Evolutionary conservation across 768 basidiomycete species (phyloP).

Genomic region (Coprinopsis strossmayeri): DNA sequence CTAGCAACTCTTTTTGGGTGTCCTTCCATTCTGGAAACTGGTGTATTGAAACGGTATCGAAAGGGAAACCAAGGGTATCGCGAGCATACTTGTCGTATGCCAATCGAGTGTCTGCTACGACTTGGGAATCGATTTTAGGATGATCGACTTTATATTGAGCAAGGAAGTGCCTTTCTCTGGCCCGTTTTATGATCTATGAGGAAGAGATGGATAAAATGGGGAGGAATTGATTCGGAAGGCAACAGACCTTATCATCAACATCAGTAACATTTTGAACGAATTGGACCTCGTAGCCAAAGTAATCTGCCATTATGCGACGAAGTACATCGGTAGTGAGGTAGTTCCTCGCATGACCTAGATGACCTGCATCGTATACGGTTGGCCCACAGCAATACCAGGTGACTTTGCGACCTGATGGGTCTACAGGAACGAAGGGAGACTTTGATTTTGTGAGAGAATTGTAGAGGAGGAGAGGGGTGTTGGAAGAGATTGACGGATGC

Average conservation of each 20-base stretch:
- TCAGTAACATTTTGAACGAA: constrained; percentile 99
- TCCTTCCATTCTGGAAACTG: constrained; percentile 4
- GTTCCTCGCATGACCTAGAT: constrained; percentile 98
- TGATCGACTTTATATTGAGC: constrained; percentile 37
- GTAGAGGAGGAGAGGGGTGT: constrained; percentile 39
- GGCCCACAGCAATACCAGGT: constrained; percentile 99
- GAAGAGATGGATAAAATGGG: too few relatives aligned
- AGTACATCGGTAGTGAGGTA: constrained; percentile 95
- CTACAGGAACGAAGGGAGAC: constrained; percentile 71
- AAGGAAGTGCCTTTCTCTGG: constrained; percentile 73
- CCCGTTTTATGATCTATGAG: constrained; percentile 83
- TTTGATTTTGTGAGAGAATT: constrained; percentile 92
- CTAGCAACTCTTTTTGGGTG: constrained; percentile 7
- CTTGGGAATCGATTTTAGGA: constrained; percentile 7
- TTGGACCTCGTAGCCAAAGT: constrained; percentile 96
- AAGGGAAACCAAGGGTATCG: constrained; percentile 9
- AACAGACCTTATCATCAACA: constrained; percentile 91
- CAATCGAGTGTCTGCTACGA: not conserved
- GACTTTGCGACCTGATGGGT: constrained; percentile 53
- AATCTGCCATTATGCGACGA: constrained; percentile 86
- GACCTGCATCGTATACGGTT: constrained; percentile 96
- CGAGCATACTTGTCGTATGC: constrained; percentile 7
- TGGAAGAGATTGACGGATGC: not conserved
- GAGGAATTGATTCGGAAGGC: not conserved
- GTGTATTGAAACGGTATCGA: constrained; percentile 6